Conservation (phyloP, 176 grass and related monocot genomes). For the Bonia amplexicaulis region DNA sequence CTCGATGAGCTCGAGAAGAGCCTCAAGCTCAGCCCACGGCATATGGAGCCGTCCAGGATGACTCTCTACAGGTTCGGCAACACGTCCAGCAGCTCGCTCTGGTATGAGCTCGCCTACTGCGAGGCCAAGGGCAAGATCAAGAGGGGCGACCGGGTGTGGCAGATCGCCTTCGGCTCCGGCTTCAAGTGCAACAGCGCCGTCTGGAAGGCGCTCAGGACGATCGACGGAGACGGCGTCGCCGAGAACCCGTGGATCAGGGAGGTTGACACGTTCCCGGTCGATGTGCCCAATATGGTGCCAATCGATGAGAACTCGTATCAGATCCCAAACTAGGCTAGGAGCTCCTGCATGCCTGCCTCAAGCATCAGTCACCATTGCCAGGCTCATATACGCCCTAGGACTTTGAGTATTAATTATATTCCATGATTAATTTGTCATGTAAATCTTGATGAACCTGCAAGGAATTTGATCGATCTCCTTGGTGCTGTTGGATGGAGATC, state of each 20-base stretch:
- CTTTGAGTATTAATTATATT: neutral
- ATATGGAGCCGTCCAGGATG: constrained; percentile 92
- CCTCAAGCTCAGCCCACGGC: constrained; percentile 64
- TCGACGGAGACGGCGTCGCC: constrained; percentile 12
- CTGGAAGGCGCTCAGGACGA: constrained; percentile 54
- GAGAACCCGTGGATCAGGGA: constrained; percentile 73
- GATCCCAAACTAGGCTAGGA: constrained; percentile 25
- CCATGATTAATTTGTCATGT: neutral
- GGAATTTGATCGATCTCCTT: neutral
- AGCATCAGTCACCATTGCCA: neutral
- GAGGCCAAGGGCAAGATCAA: constrained; percentile 66
- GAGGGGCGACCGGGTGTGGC: constrained; percentile 63
- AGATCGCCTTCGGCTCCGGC: constrained; percentile 76
- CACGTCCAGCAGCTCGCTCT: constrained; percentile 91
- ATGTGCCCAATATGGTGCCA: constrained; percentile 59
- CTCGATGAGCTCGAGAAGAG: constrained; percentile 84
- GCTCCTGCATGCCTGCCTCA: neutral
- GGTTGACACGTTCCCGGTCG: constrained; percentile 45
- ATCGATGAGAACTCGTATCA: constrained; percentile 41
- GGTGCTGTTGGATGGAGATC: neutral
- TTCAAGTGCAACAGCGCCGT: constrained; percentile 93
- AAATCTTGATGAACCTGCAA: neutral
- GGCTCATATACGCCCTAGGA: neutral
- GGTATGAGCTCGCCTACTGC: constrained; percentile 91
- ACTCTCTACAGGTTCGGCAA: constrained; percentile 91